Evolutionary conservation across 164 flowering plant genomes (phyloP).

Genomic region (Magnolia officinalis): DNA sequence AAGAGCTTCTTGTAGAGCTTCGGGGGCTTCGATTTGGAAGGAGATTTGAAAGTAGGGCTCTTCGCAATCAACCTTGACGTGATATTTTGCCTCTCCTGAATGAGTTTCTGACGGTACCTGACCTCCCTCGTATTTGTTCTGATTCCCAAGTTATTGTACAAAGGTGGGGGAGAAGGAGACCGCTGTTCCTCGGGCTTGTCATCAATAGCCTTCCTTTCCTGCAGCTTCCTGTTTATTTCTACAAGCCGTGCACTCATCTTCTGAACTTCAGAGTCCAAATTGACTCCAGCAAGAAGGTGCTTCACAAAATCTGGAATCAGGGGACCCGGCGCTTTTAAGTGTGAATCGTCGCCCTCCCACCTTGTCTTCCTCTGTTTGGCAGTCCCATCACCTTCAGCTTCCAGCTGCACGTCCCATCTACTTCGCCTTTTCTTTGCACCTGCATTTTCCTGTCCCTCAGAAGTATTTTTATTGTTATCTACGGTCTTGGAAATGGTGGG

Average conservation of each 20-base stretch:
- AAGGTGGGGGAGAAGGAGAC: slow-evolving; percentile 31
- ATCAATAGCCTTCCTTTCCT: slow-evolving; percentile 17
- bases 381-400: slow-evolving; percentile 22
- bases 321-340: slow-evolving; percentile 35
- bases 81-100: slow-evolving; percentile 24
- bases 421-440: slow-evolving; percentile 37
- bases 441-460: slow-evolving; percentile 26
- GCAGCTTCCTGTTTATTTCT: slow-evolving; percentile 24
- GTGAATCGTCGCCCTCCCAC: slow-evolving; percentile 26
- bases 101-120: slow-evolving; percentile 23
- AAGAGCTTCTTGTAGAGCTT: slow-evolving; percentile 24
- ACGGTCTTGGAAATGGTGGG: background rate
- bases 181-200: slow-evolving; percentile 18
- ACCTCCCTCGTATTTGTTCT: slow-evolving; percentile 25
- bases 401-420: slow-evolving; percentile 21
- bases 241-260: slow-evolving; percentile 22
- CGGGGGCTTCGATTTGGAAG: slow-evolving; percentile 22
- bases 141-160: slow-evolving; percentile 18
- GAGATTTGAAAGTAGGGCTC: slow-evolving; percentile 31
- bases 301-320: slow-evolving; percentile 31
- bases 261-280: slow-evolving; percentile 22
- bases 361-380: slow-evolving; percentile 33
- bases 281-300: background rate
- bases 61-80: slow-evolving; percentile 29
- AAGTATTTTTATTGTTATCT: slow-evolving; percentile 2